A percentile compares a stretch with the other conserved stretches of the same genome.
Evolutionary conservation across 2,329 filamentous ascomycete genomes (phyloP).

Genomic region (Epichloe uncinata): DNA sequence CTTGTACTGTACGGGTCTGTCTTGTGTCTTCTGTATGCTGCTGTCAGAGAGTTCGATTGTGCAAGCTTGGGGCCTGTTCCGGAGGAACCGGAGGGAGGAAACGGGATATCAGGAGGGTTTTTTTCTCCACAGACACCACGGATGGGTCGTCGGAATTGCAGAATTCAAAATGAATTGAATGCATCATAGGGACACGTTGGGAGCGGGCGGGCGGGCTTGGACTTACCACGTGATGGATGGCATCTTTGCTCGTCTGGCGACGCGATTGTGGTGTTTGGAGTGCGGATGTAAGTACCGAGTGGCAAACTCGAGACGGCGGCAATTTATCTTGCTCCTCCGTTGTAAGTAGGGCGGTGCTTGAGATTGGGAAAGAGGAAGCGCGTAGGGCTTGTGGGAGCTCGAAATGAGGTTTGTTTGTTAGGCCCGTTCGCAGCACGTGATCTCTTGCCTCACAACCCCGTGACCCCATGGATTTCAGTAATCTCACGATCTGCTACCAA

Average conservation of each 20-base stretch:
- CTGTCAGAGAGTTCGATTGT: background rate
- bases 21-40: no score
- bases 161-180: constrained; percentile 30
- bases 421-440: background rate
- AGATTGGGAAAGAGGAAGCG: background rate
- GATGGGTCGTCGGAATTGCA: constrained; percentile 32
- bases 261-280: no score
- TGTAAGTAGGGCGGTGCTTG: background rate
- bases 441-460: no score
- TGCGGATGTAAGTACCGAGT: no score
- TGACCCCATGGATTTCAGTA: background rate
- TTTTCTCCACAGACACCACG: constrained; percentile 21
- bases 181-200: constrained; percentile 17
- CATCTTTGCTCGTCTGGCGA: background rate
- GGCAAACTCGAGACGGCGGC: no score
- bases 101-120: constrained; percentile 7
- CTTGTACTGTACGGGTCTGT: background rate
- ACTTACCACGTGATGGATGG: background rate
- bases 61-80: background rate
- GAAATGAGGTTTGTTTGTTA: background rate
- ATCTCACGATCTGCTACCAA: no score
- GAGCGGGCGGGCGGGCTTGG: background rate
- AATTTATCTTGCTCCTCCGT: no score
- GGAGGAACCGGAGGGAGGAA: no score
- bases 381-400: no score